Percentiles rank a stretch among this genome's conserved stretches.
phyloP scores from a whole-genome alignment of 192 early-diverging fungal species.

The Coemansia sp. region DNA sequence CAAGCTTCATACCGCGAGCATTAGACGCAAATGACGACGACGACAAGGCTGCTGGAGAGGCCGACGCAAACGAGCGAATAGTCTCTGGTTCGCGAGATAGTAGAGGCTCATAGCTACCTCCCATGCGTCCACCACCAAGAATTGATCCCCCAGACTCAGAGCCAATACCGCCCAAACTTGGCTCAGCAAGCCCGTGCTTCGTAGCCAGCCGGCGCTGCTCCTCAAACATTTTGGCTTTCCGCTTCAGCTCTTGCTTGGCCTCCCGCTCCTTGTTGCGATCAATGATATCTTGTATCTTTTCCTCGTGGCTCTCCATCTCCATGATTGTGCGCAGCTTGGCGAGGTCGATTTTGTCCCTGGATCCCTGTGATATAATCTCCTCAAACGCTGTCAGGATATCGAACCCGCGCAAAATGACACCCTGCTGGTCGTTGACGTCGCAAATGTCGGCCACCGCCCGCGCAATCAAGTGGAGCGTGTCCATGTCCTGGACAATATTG shows the following conservation, averaged over 20 bases:
- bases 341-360: constrained; percentile 88
- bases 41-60: constrained; percentile 20
- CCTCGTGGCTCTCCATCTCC: constrained; percentile 98
- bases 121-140: constrained; percentile 56
- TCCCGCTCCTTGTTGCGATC: constrained; percentile 92
- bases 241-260: constrained; percentile 94
- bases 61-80: constrained; percentile 28
- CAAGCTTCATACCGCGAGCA: constrained; percentile 93
- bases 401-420: constrained; percentile 82
- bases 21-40: constrained; percentile 30
- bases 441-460: constrained; percentile 90
- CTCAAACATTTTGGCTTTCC: constrained; percentile 88
- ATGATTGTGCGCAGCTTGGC: constrained; percentile 90
- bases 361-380: constrained; percentile 90
- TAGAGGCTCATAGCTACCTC: constrained; percentile 47
- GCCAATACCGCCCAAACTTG: constrained; percentile 57
- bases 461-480: constrained; percentile 91
- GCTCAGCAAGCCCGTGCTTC: constrained; percentile 46
- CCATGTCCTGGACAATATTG: constrained; percentile 99
- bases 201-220: constrained; percentile 80
- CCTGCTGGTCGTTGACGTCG: constrained; percentile 79
- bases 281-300: constrained; percentile 95
- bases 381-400: constrained; percentile 93
- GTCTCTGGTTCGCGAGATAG: constrained; percentile 43
- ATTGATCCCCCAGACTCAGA: constrained; percentile 57